These are phyloP conservation scores for Apiospora kogelbergensis DNA, from an alignment of 2,329 filamentous ascomycete genomes.

Conservation along the genomic window DNA sequence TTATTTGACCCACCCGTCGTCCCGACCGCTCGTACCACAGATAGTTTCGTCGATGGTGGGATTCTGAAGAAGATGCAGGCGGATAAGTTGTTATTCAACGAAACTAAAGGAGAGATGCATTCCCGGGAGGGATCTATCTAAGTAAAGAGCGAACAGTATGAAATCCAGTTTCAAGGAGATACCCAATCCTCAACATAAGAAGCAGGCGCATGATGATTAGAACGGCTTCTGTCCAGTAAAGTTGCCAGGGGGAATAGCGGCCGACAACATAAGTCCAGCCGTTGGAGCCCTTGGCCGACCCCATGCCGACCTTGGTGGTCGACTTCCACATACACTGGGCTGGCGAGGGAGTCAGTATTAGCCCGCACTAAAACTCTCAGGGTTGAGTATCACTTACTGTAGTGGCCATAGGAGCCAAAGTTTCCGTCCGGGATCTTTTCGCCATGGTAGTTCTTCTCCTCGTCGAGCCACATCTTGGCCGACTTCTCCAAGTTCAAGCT, in stretches of 20 bases:
- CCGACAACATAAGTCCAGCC: slow-evolving; percentile 24
- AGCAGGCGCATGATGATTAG: background rate
- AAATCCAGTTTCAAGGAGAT: background rate
- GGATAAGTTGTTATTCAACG: background rate
- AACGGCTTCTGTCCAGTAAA: slow-evolving; percentile 25
- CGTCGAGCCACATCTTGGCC: slow-evolving; percentile 32
- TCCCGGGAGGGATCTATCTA: background rate
- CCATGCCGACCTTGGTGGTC: slow-evolving; percentile 26
- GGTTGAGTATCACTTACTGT: slow-evolving; percentile 26
- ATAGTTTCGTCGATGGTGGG: too few species aligned
- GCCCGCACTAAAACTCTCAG: background rate
- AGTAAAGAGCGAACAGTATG: background rate
- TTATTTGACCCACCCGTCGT: too few species aligned
- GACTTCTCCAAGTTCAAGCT: slow-evolving; percentile 23
- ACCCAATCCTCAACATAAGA: background rate
- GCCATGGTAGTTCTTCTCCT: slow-evolving; percentile 33
- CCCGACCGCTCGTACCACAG: too few species aligned
- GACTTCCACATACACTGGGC: slow-evolving; percentile 31
- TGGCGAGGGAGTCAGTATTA: slow-evolving; percentile 12
- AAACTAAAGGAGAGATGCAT: background rate
- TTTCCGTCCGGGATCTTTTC: slow-evolving; percentile 35
- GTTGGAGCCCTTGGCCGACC: slow-evolving; percentile 23
- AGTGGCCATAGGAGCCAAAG: slow-evolving; percentile 34
- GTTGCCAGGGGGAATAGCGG: slow-evolving; percentile 27
- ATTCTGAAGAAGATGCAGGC: background rate